Base-by-base conservation (phyloP, 176 grass and related monocot genomes). In the Musa itinerans region DNA sequence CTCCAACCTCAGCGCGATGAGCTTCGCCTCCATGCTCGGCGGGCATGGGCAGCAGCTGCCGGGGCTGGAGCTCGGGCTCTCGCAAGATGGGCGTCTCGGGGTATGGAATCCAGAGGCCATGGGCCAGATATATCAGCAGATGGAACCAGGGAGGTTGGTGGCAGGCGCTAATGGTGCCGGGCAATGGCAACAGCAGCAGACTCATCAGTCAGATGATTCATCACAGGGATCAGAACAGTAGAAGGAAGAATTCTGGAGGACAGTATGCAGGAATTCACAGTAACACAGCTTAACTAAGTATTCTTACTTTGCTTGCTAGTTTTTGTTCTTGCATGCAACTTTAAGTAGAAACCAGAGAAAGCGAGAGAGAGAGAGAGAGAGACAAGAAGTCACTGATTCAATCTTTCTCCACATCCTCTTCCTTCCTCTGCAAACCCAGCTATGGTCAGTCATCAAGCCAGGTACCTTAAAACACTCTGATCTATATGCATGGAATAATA, bases 51-150 rank as follows among this genome's bases (percentile, higher is more conserved):
- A 79, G 50, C 64, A 80, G 17, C 68, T 87, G 82, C 89, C 89
- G 51, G 89, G 89, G 25, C 77, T 91, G 3, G 89, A 91, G 82
- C 89, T 91, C 52, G 89, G 85, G 9, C 80, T 91, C 0, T 91
- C 89, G 10, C 89, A 91, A 85, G 89, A 91, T 49, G 89, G 89
- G 54, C 82, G 82, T 53, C 85, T 91, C 73, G 89, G 89, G 20
- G 85, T 86, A 69, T 82, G 86, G 12, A 79, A 71, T 19, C 57
- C 78, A 15, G 84, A 86, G 71, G 77, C 81, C 23, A 68, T 91
- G 55, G 83, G 80, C 54, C 89, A 85, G 64, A 85, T 83, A 73
- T 87, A 91, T 78, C 89, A 87, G 79, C 87, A 86, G 55, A 78
- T 85, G 85, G 85, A 24, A 51, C 54, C 17, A 72, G 74, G 26